Conservation (phyloP, 129 eudicot species). For the Kitagawia praeruptora region DNA sequence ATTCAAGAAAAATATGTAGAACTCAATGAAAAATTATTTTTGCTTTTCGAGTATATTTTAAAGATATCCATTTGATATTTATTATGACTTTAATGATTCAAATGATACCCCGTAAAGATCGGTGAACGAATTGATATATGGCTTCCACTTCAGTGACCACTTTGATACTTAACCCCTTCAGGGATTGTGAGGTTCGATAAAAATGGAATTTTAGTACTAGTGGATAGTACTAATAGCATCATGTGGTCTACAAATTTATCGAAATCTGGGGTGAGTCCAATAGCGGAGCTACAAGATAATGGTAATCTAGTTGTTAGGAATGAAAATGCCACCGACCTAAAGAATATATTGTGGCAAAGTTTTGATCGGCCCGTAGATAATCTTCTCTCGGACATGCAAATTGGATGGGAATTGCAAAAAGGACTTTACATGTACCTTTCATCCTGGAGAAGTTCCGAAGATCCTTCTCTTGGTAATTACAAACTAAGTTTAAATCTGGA, state of each 20-base stretch:
- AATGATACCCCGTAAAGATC: no score
- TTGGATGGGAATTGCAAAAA: conserved; percentile 24
- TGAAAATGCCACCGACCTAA: neutral
- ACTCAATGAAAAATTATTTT: no score
- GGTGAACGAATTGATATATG: no score
- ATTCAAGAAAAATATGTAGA: no score
- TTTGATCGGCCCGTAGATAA: conserved; percentile 28
- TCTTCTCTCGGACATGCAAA: conserved; percentile 22
- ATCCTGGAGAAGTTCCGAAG: conserved; percentile 26
- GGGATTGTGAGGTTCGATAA: conserved; percentile 4
- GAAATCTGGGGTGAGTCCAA: neutral
- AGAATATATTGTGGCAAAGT: conserved; percentile 23
- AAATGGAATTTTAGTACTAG: conserved; percentile 11
- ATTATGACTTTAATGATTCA: no score
- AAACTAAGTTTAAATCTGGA: conserved; percentile 9
- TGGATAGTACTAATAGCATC: neutral
- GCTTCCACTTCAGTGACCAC: no score
- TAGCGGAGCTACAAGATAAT: conserved; percentile 13
- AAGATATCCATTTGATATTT: no score
- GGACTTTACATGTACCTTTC: conserved; percentile 14
- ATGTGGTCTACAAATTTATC: conserved; percentile 24
- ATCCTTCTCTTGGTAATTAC: conserved; percentile 23
- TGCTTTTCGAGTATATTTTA: no score
- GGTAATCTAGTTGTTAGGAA: conserved; percentile 29
- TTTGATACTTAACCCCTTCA: no score